Base-by-base conservation (phyloP, 805 yeast genomes). In the Cyberlindnera misumaiensis region DNA sequence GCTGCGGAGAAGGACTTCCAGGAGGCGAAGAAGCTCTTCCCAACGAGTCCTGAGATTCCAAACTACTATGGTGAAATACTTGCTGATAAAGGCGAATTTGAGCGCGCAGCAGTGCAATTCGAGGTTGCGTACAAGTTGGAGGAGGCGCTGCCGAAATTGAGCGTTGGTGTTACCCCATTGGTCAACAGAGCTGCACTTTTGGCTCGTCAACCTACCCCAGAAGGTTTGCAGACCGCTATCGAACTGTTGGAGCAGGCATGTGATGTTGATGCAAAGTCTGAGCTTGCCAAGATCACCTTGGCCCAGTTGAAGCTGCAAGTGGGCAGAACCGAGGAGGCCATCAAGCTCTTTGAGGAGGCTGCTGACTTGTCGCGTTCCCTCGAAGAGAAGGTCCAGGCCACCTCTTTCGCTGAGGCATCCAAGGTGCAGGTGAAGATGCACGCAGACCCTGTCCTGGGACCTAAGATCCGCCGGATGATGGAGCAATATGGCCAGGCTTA, bases 1-100 rank as follows among this genome's bases (percentile, higher is more conserved):
- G 75, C 70, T 36, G 78, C 90, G 49, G 80, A 76, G 58, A 70
- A 73, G 47, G 64, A 73, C 42, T 87, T 87, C 64, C 71, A 73
- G 44, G 79, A 73, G 44, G 87, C 90, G 28, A 77, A 75, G 55
- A 68, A 72, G 60, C 72, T 72, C 60, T 86, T 86, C 75, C 89
- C 96, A 51, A 75, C 89, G 17, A 74, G 83, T 38, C 86, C 97
- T 40, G 96, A 87, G 62, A 83, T 88, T 52, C 95, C 93, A 67
- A 89, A 87, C 69, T 93, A 88, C 65, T 88, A 80, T 58, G 98
- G 97, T 56, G 98, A 93, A 68, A 81, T 90, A 36, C 72, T 90
- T 54, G 80, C 85, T 46, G 97, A 90, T 59, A 73, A 73, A 53
- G 83, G 82, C 58, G 86, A 84, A 51, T 64, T 75, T 40, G 72